A percentile compares a stretch with the other conserved stretches of the same genome.
phyloP scores from a whole-genome alignment of 202 grass and related monocot species.

The Panicum hallii region DNA sequence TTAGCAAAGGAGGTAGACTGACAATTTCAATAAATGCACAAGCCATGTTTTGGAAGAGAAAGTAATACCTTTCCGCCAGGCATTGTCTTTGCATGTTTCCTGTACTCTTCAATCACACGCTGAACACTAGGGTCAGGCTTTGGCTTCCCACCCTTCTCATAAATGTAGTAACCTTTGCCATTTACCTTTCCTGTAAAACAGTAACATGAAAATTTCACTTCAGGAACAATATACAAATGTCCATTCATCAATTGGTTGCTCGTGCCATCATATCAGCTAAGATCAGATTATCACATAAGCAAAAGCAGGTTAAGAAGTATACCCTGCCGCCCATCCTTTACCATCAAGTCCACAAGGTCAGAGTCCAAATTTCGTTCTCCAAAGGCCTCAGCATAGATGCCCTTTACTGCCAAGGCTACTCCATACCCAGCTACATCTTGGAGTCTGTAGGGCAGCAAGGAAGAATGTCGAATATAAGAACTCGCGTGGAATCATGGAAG shows the following conservation, averaged over 20 bases:
- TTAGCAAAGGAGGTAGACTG: slow-evolving; percentile 17
- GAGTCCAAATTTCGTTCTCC: slow-evolving; percentile 63
- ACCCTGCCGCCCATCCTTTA: slow-evolving; percentile 83
- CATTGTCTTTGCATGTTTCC: slow-evolving; percentile 62
- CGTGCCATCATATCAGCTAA: slow-evolving; percentile 36
- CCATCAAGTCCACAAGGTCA: slow-evolving; percentile 68
- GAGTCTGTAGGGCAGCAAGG: slow-evolving; percentile 55
- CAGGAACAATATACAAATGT: slow-evolving; percentile 32
- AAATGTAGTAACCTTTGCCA: slow-evolving; percentile 93
- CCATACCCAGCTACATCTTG: slow-evolving; percentile 99
- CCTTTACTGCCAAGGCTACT: slow-evolving; percentile 89
- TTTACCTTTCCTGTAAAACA: slow-evolving; percentile 75
- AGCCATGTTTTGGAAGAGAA: slow-evolving; percentile 15
- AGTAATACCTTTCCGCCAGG: slow-evolving; percentile 79
- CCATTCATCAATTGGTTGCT: neutral
- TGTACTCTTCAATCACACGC: slow-evolving; percentile 78
- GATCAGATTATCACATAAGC: slow-evolving; percentile 19
- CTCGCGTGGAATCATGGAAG: neutral
- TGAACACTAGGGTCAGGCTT: slow-evolving; percentile 91
- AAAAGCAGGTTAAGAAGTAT: slow-evolving; percentile 50
- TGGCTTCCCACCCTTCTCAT: slow-evolving; percentile 95
- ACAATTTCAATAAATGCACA: slow-evolving; percentile 18
- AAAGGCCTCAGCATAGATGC: slow-evolving; percentile 76
- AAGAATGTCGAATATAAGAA: slow-evolving; percentile 27
- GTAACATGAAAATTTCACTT: slow-evolving; percentile 36